Evolutionary conservation across 2,329 filamentous ascomycete genomes (phyloP), one percentile per base, ranked within the genome.

Genomic region (Clathrospora elynae): DNA sequence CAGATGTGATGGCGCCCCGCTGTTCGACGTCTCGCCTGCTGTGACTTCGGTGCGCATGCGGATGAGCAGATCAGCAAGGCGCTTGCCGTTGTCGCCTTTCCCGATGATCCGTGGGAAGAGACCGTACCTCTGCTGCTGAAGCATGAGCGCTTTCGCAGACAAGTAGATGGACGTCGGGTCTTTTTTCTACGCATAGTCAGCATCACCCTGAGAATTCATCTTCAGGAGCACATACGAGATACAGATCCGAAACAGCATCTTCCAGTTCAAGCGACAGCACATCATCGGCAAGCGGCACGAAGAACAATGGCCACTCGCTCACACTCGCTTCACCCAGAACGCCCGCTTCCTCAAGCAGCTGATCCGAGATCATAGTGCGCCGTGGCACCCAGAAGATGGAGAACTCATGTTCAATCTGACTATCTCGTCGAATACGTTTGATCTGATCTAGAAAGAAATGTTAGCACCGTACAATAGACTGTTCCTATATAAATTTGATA

Each of bases 321-420:
- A 97, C 86, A 62, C 84, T 96, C 50, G 91, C 87, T 68, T 99
- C 93, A 44, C 93, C 95, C 34, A 96, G 79, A 10, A 99, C 89
- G 17, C 92, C 93, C 25, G 89, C 87, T 65, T 96, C 90, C 71
- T 99, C 93, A 25, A 99, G 78, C 34, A 97, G 81, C 66, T 90
- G 86, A 68, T 97, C 90, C 57, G 90, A 93, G 40, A 97, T 86
- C 40, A 95, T 77, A 3, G 93, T 97, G 49, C 93, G 87, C 44
- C 93, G 84, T 5, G 95, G 92, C 28, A 95, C 88, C 88, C 93
- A 97, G 67, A 96, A 92, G 59, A 99, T 87, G 51, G 91, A 92
- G 67, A 97, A 96, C 61, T 99, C 92, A 80, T 99, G 93, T 56
- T 90, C 88, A 32, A 86, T 88, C 62, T 90, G 87, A 66, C 87